A percentile compares a stretch with the other conserved stretches of the same genome.
These are phyloP conservation scores for Fusarium sp. DNA, from an alignment of 2,329 filamentous ascomycete genomes.

Conservation along the genomic window DNA sequence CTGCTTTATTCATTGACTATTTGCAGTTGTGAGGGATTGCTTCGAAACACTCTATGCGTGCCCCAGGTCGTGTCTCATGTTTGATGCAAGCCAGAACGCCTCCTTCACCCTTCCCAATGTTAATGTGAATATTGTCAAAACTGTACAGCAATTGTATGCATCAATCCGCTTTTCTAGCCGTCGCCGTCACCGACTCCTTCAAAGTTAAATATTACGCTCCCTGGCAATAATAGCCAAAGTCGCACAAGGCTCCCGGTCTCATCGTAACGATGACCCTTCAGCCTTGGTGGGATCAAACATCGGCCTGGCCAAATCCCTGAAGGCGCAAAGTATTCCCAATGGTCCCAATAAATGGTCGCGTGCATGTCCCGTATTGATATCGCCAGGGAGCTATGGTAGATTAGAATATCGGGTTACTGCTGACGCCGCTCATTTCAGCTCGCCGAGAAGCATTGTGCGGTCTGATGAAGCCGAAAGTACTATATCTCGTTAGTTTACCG, in stretches of 20 bases:
- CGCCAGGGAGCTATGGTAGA: slow-evolving; percentile 9
- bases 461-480: slow-evolving; percentile 93
- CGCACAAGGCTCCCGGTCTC: slow-evolving; percentile 4
- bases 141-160: slow-evolving; percentile 21
- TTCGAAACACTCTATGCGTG: slow-evolving; percentile 4
- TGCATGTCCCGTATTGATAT: slow-evolving; percentile 9
- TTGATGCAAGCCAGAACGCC: slow-evolving; percentile 34
- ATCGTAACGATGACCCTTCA: slow-evolving; percentile 1
- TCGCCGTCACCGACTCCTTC: slow-evolving; percentile 4
- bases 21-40: slow-evolving; percentile 22
- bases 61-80: slow-evolving; percentile 34
- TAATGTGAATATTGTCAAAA: slow-evolving; percentile 7
- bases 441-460: slow-evolving; percentile 83
- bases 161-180: slow-evolving; percentile 22
- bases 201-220: slow-evolving; percentile 26
- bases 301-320: neutral
- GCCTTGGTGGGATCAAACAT: neutral
- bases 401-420: slow-evolving; percentile 54
- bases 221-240: slow-evolving; percentile 18
- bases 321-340: neutral
- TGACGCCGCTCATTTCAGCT: slow-evolving; percentile 65
- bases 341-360: neutral
- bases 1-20: slow-evolving; percentile 31
- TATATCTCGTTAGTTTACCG: slow-evolving; percentile 58
- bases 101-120: slow-evolving; percentile 32